Percentiles rank a stretch among this genome's conserved stretches.
phyloP scores from a whole-genome alignment of 306 rosid genomes.

The Cotoneaster glaucophyllus region DNA sequence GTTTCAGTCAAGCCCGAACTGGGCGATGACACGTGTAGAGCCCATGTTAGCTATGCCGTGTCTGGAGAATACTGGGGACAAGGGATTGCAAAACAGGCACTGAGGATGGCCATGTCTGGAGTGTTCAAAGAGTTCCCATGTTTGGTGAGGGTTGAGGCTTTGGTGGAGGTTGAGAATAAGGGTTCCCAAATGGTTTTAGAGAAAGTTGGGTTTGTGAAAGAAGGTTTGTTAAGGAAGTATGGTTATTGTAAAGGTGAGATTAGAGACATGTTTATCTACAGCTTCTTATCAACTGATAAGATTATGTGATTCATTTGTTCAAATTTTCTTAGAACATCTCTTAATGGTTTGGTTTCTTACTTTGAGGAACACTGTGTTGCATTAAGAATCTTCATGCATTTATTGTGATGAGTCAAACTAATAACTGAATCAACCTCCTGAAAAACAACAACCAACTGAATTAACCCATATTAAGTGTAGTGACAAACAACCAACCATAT shows the following conservation, averaged over 20 bases:
- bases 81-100: constrained; percentile 36
- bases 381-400: neutral
- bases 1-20: constrained; percentile 23
- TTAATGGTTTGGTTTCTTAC: neutral
- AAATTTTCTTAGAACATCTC: neutral
- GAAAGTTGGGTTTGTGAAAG: constrained; percentile 44
- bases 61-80: constrained; percentile 42
- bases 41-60: constrained; percentile 38
- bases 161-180: constrained; percentile 41
- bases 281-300: constrained; percentile 22
- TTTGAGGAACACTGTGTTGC: neutral
- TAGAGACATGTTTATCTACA: constrained; percentile 24
- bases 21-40: constrained; percentile 29
- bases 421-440: no score
- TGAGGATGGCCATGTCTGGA: constrained; percentile 25
- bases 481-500: no score
- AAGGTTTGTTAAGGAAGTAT: constrained; percentile 39
- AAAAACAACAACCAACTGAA: no score
- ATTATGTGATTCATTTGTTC: neutral
- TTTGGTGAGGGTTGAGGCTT: constrained; percentile 42
- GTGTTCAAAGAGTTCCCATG: constrained; percentile 29
- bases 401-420: neutral
- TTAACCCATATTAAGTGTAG: no score
- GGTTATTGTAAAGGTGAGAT: constrained; percentile 44
- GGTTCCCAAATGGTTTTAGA: constrained; percentile 48